phyloP scores from a whole-genome alignment of 495 filamentous ascomycete genomes.

The Podospora anserina region DNA sequence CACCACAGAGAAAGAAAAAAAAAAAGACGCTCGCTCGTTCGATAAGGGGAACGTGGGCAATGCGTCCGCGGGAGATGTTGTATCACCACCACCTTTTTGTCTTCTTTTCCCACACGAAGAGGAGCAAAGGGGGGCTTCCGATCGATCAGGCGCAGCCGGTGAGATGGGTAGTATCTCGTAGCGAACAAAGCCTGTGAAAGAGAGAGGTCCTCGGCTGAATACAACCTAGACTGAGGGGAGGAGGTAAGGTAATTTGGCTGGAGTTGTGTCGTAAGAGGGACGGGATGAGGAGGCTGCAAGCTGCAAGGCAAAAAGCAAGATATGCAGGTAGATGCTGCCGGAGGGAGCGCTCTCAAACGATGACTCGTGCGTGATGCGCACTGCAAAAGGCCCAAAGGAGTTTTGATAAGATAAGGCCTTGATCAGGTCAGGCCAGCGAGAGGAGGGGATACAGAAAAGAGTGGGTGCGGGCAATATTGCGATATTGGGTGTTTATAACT shows the following conservation, averaged over 20 bases:
- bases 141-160: neutral
- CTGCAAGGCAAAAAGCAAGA: slow-evolving; percentile 13
- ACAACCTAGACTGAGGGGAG: neutral
- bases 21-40: neutral
- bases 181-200: neutral
- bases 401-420: neutral
- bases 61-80: neutral
- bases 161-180: neutral
- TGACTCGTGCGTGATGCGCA: slow-evolving; percentile 9
- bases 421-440: neutral
- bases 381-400: slow-evolving; percentile 14
- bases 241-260: neutral
- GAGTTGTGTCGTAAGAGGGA: neutral
- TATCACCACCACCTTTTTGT: slow-evolving; percentile 3
- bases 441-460: neutral
- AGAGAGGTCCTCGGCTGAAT: slow-evolving; percentile 1
- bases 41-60: neutral
- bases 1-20: neutral
- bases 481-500: neutral
- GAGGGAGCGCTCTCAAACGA: neutral
- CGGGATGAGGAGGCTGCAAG: slow-evolving; percentile 7
- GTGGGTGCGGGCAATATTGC: slow-evolving; percentile 1
- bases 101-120: neutral
- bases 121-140: neutral
- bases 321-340: slow-evolving; percentile 7